Conservation (phyloP, 129 eudicot genomes). For the Flaveria bidentis region DNA sequence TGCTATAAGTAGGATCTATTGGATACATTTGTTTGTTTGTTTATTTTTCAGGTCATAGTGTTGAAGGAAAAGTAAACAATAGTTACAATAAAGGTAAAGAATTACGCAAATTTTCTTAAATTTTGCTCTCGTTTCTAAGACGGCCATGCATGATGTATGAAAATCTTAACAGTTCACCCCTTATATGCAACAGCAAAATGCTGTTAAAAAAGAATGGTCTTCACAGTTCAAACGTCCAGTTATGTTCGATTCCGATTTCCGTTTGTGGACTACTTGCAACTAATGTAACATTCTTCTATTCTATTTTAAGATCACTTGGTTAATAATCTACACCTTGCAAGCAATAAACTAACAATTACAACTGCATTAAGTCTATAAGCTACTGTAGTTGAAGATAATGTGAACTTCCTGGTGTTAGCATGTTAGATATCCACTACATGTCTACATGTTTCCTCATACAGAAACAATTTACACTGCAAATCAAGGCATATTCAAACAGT, state of each 20-base stretch:
- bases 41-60: too few species aligned
- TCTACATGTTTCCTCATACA: slow-evolving; percentile 7
- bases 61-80: too few species aligned
- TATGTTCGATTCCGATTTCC: too few species aligned
- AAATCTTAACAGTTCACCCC: not conserved
- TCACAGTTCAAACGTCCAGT: too few species aligned
- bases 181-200: too few species aligned
- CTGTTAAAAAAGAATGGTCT: too few species aligned
- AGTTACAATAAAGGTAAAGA: too few species aligned
- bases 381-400: not conserved
- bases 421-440: slow-evolving; percentile 6
- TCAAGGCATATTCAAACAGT: slow-evolving; percentile 1
- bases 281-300: not conserved
- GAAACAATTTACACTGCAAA: not conserved
- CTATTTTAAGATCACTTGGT: not conserved
- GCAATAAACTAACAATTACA: not conserved
- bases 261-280: not conserved
- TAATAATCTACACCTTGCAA: not conserved
- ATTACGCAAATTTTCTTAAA: not conserved
- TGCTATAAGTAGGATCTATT: too few species aligned
- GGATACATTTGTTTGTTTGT: too few species aligned
- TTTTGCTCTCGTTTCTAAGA: not conserved
- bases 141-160: not conserved
- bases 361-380: not conserved
- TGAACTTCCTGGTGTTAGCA: slow-evolving; percentile 14